Conservation (phyloP, 2,329 filamentous ascomycete species). For the Pezicula neosporulosa region DNA sequence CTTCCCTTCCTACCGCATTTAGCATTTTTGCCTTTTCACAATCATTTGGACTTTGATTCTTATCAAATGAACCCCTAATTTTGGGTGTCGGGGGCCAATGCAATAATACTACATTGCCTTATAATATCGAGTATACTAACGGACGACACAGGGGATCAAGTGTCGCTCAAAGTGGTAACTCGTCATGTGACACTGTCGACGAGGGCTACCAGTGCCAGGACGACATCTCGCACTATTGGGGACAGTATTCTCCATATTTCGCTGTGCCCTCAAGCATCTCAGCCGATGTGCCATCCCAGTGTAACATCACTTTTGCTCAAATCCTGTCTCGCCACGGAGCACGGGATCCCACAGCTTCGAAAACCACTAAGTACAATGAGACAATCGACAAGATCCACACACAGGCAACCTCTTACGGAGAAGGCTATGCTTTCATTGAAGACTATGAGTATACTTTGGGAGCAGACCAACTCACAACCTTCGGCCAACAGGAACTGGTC, state of each 20-base stretch:
- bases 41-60: neutral
- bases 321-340: slow-evolving; percentile 82
- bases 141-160: slow-evolving; percentile 9
- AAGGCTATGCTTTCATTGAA: slow-evolving; percentile 65
- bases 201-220: slow-evolving; percentile 27
- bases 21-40: too few species aligned
- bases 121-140: neutral
- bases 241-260: slow-evolving; percentile 86
- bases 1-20: too few species aligned
- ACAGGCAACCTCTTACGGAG: slow-evolving; percentile 50
- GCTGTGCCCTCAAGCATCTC: slow-evolving; percentile 66
- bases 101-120: neutral
- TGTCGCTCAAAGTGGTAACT: neutral
- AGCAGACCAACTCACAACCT: slow-evolving; percentile 63
- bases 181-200: slow-evolving; percentile 24
- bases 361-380: slow-evolving; percentile 59
- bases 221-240: slow-evolving; percentile 53
- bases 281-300: slow-evolving; percentile 58
- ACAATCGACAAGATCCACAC: slow-evolving; percentile 65
- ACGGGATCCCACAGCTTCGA: slow-evolving; percentile 71
- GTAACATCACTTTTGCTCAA: slow-evolving; percentile 75
- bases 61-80: neutral
- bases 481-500: slow-evolving; percentile 67
- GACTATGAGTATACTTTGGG: slow-evolving; percentile 70
- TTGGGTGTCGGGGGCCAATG: too few species aligned